Conservation (phyloP, 495 filamentous ascomycete genomes). For the Talaromyces stipitatus region DNA sequence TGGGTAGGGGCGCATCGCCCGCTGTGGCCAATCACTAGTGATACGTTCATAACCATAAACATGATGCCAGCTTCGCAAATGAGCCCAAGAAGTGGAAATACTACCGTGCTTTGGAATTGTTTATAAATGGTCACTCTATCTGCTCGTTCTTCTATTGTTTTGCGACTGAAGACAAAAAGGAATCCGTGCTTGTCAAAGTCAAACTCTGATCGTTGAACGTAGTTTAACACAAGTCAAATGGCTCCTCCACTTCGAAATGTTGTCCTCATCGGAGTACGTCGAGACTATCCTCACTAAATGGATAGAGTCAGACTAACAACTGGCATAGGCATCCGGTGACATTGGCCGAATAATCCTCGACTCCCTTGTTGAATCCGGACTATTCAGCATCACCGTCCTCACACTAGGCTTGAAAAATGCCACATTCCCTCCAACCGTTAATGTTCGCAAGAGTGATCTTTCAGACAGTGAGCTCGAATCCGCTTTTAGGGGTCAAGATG, state of each 20-base stretch:
- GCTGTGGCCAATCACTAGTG: neutral
- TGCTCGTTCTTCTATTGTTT: neutral
- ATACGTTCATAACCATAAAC: neutral
- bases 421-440: conserved; percentile 28
- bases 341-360: conserved; percentile 31
- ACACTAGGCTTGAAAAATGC: conserved; percentile 28
- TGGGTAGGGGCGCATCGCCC: neutral
- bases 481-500: conserved; percentile 41
- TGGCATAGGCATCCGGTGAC: conserved; percentile 24
- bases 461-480: conserved; percentile 43
- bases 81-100: neutral
- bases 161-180: too few relatives aligned
- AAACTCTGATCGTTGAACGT: neutral
- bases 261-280: conserved; percentile 18
- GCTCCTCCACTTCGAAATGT: conserved; percentile 17
- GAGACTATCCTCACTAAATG: neutral
- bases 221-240: conserved; percentile 5
- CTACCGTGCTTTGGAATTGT: neutral
- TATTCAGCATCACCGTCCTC: conserved; percentile 54
- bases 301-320: neutral
- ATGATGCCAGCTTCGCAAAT: too few relatives aligned
- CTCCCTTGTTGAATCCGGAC: conserved; percentile 15
- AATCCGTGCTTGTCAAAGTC: too few relatives aligned
- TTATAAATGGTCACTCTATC: neutral
- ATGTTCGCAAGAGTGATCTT: conserved; percentile 52